phyloP scores from a whole-genome alignment of 192 early-diverging fungal genomes.

The Umbelopsis sp. region DNA sequence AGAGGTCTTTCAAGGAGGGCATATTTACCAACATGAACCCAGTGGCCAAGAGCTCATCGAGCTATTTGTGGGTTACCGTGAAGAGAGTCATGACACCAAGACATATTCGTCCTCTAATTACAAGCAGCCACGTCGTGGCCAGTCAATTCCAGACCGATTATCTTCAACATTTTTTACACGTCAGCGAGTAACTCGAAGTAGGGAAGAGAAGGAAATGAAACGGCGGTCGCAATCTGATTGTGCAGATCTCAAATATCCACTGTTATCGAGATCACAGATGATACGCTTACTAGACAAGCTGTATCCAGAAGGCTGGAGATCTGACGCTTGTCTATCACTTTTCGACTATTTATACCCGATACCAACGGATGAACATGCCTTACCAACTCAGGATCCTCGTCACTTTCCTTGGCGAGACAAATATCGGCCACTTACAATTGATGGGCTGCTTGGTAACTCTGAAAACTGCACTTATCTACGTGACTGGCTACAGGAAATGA shows the following conservation, averaged over 20 bases:
- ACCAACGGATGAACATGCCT: neutral
- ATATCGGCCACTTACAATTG: constrained; percentile 20
- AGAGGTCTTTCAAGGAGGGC: neutral
- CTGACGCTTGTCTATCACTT: neutral
- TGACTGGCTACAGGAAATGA: constrained; percentile 30
- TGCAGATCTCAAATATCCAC: neutral
- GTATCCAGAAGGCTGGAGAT: neutral
- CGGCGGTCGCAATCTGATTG: neutral
- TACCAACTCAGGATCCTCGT: constrained; percentile 3
- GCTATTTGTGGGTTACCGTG: neutral
- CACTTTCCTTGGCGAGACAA: constrained; percentile 26
- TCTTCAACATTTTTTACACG: neutral
- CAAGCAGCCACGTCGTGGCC: no score
- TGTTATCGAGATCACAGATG: neutral
- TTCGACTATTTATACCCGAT: constrained; percentile 11
- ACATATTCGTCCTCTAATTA: no score
- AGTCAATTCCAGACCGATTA: no score
- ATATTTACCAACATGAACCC: neutral
- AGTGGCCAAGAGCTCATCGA: neutral
- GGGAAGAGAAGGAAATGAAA: neutral
- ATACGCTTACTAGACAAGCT: neutral
- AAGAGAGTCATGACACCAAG: neutral
- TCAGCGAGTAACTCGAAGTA: neutral
- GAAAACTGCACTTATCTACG: constrained; percentile 4
- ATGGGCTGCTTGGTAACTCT: constrained; percentile 16